Evolutionary conservation across 2,329 filamentous ascomycete genomes (phyloP).

Genomic region (Pseudogymnoascus sp.): DNA sequence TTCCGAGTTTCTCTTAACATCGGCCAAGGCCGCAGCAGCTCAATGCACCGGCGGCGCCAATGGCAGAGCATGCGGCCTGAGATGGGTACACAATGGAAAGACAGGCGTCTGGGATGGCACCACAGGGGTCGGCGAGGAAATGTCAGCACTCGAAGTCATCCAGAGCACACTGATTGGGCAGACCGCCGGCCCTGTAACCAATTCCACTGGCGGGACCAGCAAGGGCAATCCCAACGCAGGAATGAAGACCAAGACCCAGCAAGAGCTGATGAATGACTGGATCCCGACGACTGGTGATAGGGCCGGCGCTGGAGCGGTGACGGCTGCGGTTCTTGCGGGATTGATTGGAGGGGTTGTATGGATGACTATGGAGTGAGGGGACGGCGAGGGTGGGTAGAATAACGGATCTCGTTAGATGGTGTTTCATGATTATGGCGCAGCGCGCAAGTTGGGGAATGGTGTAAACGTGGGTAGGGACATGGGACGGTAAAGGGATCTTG

Average conservation of each 20-base stretch:
- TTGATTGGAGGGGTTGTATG: constrained; percentile 29
- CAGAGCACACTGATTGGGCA: constrained; percentile 30
- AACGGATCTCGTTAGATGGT: not conserved
- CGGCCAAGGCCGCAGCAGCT: constrained; percentile 46
- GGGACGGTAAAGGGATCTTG: not conserved
- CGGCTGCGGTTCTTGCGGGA: constrained; percentile 28
- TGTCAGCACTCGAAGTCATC: constrained; percentile 48
- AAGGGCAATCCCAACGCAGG: constrained; percentile 32
- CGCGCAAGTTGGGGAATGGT: not conserved
- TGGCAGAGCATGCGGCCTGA: constrained; percentile 36
- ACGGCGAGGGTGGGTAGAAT: not conserved
- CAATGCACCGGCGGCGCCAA: constrained; percentile 43
- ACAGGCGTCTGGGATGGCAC: constrained; percentile 34
- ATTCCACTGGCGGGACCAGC: constrained; percentile 43
- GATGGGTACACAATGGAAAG: constrained; percentile 34
- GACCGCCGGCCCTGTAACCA: constrained; percentile 35
- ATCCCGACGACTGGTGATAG: constrained; percentile 26
- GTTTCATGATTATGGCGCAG: not conserved
- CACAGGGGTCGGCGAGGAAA: constrained; percentile 47
- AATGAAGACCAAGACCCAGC: not conserved
- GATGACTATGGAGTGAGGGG: constrained; percentile 27
- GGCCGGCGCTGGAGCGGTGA: constrained; percentile 35
- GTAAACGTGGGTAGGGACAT: not conserved
- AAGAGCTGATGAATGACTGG: not conserved
- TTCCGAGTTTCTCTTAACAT: constrained; percentile 42